phyloP scores from a whole-genome alignment of 495 filamentous ascomycete species.

The Podospora conica region DNA sequence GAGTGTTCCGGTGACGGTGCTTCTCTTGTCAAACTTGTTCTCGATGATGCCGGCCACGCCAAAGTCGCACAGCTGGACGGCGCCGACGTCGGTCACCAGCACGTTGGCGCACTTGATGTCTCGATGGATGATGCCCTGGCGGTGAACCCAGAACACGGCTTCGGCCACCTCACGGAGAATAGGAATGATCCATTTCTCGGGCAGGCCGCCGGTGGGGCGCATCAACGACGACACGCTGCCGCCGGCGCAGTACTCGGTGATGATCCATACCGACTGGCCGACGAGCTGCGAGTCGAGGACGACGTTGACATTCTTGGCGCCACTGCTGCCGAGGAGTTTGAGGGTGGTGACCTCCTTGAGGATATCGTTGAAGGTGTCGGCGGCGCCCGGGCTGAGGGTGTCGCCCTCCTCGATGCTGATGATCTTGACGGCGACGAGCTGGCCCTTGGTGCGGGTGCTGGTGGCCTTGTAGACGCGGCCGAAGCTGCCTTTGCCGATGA shows the following conservation, averaged over 20 bases:
- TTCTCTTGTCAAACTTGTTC: slow-evolving; percentile 17
- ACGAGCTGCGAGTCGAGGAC: slow-evolving; percentile 16
- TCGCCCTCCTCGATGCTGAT: slow-evolving; percentile 19
- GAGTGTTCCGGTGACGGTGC: slow-evolving; percentile 14
- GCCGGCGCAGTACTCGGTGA: slow-evolving; percentile 17
- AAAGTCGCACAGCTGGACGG: slow-evolving; percentile 16
- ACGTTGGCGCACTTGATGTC: slow-evolving; percentile 20
- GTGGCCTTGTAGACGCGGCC: slow-evolving; percentile 17
- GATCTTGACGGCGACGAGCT: slow-evolving; percentile 17
- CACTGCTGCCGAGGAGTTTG: slow-evolving; percentile 11
- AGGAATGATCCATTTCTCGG: slow-evolving; percentile 18
- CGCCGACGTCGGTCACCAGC: slow-evolving; percentile 13
- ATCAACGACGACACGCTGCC: slow-evolving; percentile 16
- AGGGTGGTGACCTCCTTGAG: slow-evolving; percentile 17
- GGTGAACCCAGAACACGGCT: slow-evolving; percentile 16
- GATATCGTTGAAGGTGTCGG: slow-evolving; percentile 17
- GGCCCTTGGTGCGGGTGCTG: slow-evolving; percentile 7
- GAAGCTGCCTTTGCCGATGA: slow-evolving; percentile 17
- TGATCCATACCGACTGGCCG: slow-evolving; percentile 15
- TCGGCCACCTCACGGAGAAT: slow-evolving; percentile 17
- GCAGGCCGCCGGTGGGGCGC: slow-evolving; percentile 10
- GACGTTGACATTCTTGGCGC: slow-evolving; percentile 14
- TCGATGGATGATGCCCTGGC: slow-evolving; percentile 16
- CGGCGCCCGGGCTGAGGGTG: slow-evolving; percentile 8
- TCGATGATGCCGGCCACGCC: slow-evolving; percentile 17